phyloP scores from a whole-genome alignment of 2,329 filamentous ascomycete genomes.

The Colletotrichum endophyticum region DNA sequence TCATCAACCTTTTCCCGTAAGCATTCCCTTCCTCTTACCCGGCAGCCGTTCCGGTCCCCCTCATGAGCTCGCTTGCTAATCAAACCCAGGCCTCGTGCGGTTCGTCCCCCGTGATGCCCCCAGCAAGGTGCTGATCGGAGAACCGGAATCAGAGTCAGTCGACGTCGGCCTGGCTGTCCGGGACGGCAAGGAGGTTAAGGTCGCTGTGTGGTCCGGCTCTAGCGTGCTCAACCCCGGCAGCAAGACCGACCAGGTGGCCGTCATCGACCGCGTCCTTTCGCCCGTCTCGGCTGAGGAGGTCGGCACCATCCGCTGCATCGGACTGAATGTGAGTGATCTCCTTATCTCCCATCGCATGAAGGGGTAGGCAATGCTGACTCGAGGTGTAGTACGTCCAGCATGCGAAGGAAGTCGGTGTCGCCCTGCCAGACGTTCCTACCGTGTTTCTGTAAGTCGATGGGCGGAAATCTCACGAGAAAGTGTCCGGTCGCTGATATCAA shows the following conservation, averaged over 20 bases:
- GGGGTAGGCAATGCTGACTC: background rate
- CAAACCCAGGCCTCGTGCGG: conserved; percentile 57
- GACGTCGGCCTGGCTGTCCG: conserved; percentile 64
- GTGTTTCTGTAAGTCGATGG: conserved; percentile 50
- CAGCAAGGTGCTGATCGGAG: conserved; percentile 57
- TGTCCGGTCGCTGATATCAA: background rate
- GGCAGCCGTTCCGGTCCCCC: background rate
- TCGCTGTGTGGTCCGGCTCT: conserved; percentile 60
- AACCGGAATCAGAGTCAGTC: conserved; percentile 55
- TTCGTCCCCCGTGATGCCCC: conserved; percentile 59
- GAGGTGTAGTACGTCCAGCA: conserved; percentile 36
- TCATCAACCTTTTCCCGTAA: conserved; percentile 5
- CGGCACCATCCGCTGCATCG: conserved; percentile 53
- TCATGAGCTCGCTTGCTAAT: background rate
- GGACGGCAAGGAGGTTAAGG: conserved; percentile 59
- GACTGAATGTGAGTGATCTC: conserved; percentile 51
- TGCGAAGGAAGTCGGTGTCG: conserved; percentile 54
- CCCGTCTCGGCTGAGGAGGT: conserved; percentile 32
- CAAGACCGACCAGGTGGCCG: conserved; percentile 50
- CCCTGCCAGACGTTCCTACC: conserved; percentile 58
- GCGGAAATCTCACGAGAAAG: background rate
- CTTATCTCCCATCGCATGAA: conserved; percentile 2
- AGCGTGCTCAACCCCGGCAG: conserved; percentile 62
- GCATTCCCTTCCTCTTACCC: background rate
- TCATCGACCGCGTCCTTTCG: conserved; percentile 54